phyloP scores from a whole-genome alignment of 768 basidiomycete genomes.

The Rubroboletus satanas region DNA sequence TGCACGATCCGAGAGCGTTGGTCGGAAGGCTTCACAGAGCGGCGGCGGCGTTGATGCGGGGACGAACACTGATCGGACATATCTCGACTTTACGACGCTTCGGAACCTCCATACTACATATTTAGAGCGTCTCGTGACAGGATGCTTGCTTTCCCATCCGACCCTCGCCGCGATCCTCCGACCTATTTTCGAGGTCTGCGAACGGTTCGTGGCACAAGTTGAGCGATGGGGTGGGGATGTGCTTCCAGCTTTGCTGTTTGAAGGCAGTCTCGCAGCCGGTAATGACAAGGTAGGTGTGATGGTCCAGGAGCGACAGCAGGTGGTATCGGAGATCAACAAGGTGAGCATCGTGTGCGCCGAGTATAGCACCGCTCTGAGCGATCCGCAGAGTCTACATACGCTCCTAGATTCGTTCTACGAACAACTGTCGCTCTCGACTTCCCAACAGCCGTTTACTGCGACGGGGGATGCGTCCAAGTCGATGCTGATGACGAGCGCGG shows the following conservation, averaged over 20 bases:
- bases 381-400: slow-evolving; percentile 57
- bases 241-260: slow-evolving; percentile 76
- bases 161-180: slow-evolving; percentile 59
- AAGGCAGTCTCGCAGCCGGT: slow-evolving; percentile 62
- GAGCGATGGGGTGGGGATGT: slow-evolving; percentile 94
- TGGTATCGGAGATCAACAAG: slow-evolving; percentile 76
- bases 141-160: slow-evolving; percentile 71
- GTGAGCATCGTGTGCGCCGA: slow-evolving; percentile 34
- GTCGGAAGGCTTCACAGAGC: slow-evolving; percentile 7
- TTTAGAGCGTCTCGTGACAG: slow-evolving; percentile 72
- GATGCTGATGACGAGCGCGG: slow-evolving; percentile 53
- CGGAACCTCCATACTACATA: slow-evolving; percentile 80
- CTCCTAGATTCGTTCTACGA: slow-evolving; percentile 77
- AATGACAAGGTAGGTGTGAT: slow-evolving; percentile 60
- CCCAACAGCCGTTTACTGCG: slow-evolving; percentile 63
- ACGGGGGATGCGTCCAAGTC: slow-evolving; percentile 73
- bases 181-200: slow-evolving; percentile 77
- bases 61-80: slow-evolving; percentile 26
- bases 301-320: slow-evolving; percentile 64
- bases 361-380: neutral
- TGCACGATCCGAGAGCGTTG: slow-evolving; percentile 20
- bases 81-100: slow-evolving; percentile 82
- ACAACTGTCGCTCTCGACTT: slow-evolving; percentile 70
- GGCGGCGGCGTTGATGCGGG: slow-evolving; percentile 16
- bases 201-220: slow-evolving; percentile 80